These are phyloP conservation scores for Pascua guehoae DNA, from an alignment of 1,284 basidiomycete genomes.

Conservation along the genomic window DNA sequence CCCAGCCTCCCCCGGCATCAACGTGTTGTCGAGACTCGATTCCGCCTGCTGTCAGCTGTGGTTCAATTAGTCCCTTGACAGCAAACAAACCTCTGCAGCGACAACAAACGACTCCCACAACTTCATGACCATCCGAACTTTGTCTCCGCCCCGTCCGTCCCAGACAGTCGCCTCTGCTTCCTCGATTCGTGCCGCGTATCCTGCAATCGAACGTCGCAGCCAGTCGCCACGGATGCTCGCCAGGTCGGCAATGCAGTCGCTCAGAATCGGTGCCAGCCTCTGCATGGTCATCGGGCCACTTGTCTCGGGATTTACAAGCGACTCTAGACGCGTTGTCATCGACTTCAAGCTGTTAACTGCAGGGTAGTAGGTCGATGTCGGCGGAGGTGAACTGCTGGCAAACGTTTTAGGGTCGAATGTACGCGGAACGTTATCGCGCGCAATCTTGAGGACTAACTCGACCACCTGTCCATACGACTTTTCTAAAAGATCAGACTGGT, in stretches of 20 bases:
- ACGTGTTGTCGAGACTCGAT: constrained; percentile 31
- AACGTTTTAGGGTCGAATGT: constrained; percentile 12
- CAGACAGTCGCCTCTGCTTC: constrained; percentile 37
- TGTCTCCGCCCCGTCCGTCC: constrained; percentile 31
- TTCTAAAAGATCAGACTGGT: constrained; percentile 29
- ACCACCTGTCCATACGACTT: constrained; percentile 34
- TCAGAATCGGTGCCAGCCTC: constrained; percentile 26
- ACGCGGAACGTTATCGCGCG: constrained; percentile 15
- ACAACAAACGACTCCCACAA: constrained; percentile 38
- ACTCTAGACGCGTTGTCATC: constrained; percentile 18
- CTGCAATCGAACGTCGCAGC: constrained; percentile 26
- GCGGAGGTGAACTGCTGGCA: neutral
- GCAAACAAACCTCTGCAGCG: constrained; percentile 35
- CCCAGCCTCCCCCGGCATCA: constrained; percentile 37
- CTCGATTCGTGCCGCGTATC: constrained; percentile 26
- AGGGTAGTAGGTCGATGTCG: constrained; percentile 27
- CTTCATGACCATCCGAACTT: constrained; percentile 29
- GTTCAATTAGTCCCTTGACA: rapidly evolving
- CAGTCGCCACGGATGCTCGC: constrained; percentile 34
- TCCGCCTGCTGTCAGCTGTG: constrained; percentile 34
- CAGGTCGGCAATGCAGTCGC: constrained; percentile 25
- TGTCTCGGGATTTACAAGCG: constrained; percentile 19
- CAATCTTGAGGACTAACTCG: constrained; percentile 34
- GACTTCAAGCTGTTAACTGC: constrained; percentile 27
- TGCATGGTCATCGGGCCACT: constrained; percentile 28